Percentiles rank a stretch among this genome's conserved stretches.
Conservation (phyloP, 768 basidiomycete species). For the Lactifluus piperatus region DNA sequence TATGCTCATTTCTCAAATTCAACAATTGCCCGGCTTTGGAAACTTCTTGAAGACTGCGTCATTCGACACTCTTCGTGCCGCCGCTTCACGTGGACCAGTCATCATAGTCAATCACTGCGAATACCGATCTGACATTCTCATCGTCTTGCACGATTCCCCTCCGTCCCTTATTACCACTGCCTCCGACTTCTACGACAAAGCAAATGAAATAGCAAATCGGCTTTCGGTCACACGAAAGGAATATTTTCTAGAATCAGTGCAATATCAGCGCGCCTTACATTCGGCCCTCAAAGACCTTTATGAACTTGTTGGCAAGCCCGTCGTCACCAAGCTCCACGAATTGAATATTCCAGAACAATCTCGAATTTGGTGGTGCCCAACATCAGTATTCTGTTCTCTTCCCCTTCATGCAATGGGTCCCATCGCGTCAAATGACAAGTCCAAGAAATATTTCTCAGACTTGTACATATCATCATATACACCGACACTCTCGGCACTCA, state of each 20-base stretch:
- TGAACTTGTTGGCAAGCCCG: not conserved
- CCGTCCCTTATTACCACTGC: not conserved
- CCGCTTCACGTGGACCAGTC: no score
- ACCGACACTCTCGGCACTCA: not conserved
- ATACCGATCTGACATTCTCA: no score
- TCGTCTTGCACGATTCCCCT: no score
- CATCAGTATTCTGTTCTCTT: no score
- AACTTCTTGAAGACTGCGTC: not conserved
- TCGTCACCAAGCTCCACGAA: not conserved
- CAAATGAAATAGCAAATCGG: no score
- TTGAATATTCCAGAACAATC: not conserved
- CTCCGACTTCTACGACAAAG: no score
- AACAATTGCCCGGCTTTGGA: not conserved
- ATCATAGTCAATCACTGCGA: no score
- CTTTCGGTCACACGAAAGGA: no score
- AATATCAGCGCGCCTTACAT: no score
- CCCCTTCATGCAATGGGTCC: slow-evolving; percentile 4
- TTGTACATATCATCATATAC: slow-evolving; percentile 1
- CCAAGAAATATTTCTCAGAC: not conserved
- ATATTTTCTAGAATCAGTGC: not conserved
- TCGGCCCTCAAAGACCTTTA: not conserved
- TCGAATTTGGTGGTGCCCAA: no score
- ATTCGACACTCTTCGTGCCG: not conserved
- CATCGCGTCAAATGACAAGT: not conserved
- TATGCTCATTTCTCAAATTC: not conserved